A percentile compares a stretch with the other conserved stretches of the same genome.
Evolutionary conservation across 495 filamentous ascomycete species (phyloP).

Genomic region (Monascus purpureus): DNA sequence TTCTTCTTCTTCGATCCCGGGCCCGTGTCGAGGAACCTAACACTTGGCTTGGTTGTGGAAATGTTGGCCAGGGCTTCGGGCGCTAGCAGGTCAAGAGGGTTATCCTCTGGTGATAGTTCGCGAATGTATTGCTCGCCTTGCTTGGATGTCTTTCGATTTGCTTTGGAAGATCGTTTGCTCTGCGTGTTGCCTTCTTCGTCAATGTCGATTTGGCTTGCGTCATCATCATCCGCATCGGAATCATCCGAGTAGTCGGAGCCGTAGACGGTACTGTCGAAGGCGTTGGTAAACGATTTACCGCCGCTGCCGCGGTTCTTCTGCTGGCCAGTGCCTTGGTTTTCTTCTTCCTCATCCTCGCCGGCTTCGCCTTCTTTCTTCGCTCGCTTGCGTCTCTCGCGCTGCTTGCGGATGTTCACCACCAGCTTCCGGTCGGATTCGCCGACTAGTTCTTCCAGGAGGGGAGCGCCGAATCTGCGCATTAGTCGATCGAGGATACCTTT

Average conservation of each 20-base stretch:
- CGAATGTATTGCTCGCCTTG: constrained; percentile 68
- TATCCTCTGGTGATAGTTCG: constrained; percentile 66
- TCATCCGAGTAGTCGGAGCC: constrained; percentile 67
- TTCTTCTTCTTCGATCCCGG: constrained; percentile 31
- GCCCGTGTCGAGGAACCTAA: constrained; percentile 29
- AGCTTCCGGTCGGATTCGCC: constrained; percentile 74
- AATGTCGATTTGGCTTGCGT: constrained; percentile 43
- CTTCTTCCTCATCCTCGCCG: constrained; percentile 33
- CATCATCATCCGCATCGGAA: constrained; percentile 46
- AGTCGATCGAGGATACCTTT: constrained; percentile 94
- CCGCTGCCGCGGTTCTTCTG: constrained; percentile 5
- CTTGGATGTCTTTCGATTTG: constrained; percentile 29
- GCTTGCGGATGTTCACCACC: constrained; percentile 85
- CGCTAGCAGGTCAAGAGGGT: constrained; percentile 86
- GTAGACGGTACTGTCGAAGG: constrained; percentile 91
- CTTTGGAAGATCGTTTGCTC: constrained; percentile 16
- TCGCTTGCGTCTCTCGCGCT: constrained; percentile 72
- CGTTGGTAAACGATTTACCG: constrained; percentile 52
- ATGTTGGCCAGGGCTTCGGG: constrained; percentile 82
- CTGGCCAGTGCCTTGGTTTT: constrained; percentile 14
- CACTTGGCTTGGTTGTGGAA: constrained; percentile 72
- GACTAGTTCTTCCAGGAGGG: constrained; percentile 57
- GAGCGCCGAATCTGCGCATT: constrained; percentile 76
- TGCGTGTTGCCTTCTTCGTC: constrained; percentile 28
- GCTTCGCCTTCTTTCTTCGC: constrained; percentile 55